A percentile compares a stretch with the other conserved stretches of the same genome.
These are phyloP conservation scores for Panaeolus cyanescens DNA, from an alignment of 768 basidiomycete species.

Conservation along the genomic window DNA sequence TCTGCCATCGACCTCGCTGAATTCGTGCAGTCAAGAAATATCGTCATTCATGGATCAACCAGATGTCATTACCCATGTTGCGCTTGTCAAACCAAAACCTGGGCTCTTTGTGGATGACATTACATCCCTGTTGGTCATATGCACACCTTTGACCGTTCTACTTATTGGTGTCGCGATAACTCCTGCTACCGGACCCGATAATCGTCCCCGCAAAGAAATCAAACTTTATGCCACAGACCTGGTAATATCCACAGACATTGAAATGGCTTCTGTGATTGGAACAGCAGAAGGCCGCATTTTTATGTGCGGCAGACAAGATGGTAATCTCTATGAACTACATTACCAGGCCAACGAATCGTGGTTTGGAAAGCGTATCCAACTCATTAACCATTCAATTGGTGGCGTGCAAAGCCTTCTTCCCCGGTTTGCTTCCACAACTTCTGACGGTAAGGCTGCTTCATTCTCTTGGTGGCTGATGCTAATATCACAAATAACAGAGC, in stretches of 20 bases:
- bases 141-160: constrained; percentile 80
- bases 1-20: constrained; percentile 1
- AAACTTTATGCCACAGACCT: constrained; percentile 92
- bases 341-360: constrained; percentile 91
- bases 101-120: constrained; percentile 94
- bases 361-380: constrained; percentile 85
- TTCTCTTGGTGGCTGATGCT: background rate
- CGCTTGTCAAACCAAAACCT: constrained; percentile 82
- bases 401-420: constrained; percentile 80
- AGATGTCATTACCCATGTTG: constrained; percentile 87
- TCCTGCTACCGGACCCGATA: constrained; percentile 41
- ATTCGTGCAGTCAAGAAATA: constrained; percentile 71
- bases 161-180: constrained; percentile 80
- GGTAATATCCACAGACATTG: constrained; percentile 72
- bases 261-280: constrained; percentile 84
- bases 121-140: constrained; percentile 84
- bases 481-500: constrained; percentile 49
- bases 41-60: constrained; percentile 90
- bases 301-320: constrained; percentile 84
- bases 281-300: constrained; percentile 87
- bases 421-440: constrained; percentile 60
- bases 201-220: constrained; percentile 64
- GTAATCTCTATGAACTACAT: constrained; percentile 87
- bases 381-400: constrained; percentile 86
- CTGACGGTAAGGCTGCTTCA: constrained; percentile 57